Base-by-base conservation (phyloP, 495 filamentous ascomycete genomes). In the Aspergillus avenaceus region DNA sequence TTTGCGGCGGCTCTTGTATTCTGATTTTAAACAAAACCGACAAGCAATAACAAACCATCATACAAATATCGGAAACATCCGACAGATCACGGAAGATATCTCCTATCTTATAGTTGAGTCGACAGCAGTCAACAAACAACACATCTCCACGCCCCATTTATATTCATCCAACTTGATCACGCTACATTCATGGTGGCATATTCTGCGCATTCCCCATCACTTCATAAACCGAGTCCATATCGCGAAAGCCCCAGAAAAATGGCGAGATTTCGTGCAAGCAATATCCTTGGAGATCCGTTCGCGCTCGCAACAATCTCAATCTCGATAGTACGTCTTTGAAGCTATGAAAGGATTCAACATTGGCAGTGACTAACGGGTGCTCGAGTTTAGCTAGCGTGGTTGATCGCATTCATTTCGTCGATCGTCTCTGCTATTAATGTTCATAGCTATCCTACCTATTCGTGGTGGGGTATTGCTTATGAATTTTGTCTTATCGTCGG, bases 281-380 rank as follows among this genome's bases (percentile, higher is more conserved):
- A 96, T 67, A 88, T 97, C 46, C 74, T 97, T 41, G 93, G 93
- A 58, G 92, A 97, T 72, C 95, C 95, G 2, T 97, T 99, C 72
- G 91, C 93, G 43, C 80, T 97, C 32, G 90, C 91, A 34, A 99
- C 93, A 13, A 81, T 93, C 32, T 95, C 90, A 23, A 96, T 99
- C 69, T 83, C 91, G 49, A 76, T 87, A 53, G 91, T 96, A 81
- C 67, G 90, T 80, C 14, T 45, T 27, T 26, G 2, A 46, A n/a
- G 22, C n/a, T 18, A 18, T 8, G 34, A 7, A 18, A 8, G 3
- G 16, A 21, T 38, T 8, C 7, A 11, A 18, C 11, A 2, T 38
- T 21, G 19, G 2, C 13, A 25, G 8, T 19, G n/a, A 32, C 38
- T 54, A 56, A 52, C 48, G 32, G 14, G 40, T 26, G 29, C 2